Evolutionary conservation across 2,329 filamentous ascomycete genomes (phyloP).

Genomic region (Xylariaceae sp.): DNA sequence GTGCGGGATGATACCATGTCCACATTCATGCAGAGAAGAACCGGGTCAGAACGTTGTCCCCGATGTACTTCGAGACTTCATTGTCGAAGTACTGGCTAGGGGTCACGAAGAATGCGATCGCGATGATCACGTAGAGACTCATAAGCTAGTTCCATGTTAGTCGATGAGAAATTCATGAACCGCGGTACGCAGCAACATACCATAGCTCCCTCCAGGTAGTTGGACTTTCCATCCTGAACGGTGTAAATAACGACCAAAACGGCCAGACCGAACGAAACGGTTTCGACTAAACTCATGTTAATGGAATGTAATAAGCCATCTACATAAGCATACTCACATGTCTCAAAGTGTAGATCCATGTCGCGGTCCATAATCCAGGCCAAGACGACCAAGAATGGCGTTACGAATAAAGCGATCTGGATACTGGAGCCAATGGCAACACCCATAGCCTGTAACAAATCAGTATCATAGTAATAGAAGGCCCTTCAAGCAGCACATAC

Average conservation of each 20-base stretch:
- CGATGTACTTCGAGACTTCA: conserved; percentile 14
- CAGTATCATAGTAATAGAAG: background rate
- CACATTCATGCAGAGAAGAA: conserved; percentile 3
- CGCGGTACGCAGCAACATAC: conserved; percentile 33
- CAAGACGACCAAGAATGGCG: conserved; percentile 72
- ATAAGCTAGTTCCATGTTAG: conserved; percentile 35
- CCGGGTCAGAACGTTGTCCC: background rate
- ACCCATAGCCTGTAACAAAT: conserved; percentile 55
- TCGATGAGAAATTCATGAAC: background rate
- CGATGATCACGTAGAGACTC: conserved; percentile 55
- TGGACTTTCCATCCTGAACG: conserved; percentile 76
- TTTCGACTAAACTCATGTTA: conserved; percentile 51
- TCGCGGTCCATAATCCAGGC: conserved; percentile 68
- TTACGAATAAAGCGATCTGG: conserved; percentile 77
- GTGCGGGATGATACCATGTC: background rate
- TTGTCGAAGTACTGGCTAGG: conserved; percentile 45
- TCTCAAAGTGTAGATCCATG: conserved; percentile 78
- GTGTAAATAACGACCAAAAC: conserved; percentile 71
- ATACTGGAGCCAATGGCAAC: conserved; percentile 78
- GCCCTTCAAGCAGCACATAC: conserved; percentile 19
- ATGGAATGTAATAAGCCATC: background rate
- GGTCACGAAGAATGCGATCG: conserved; percentile 54
- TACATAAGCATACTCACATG: conserved; percentile 37
- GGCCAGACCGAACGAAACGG: conserved; percentile 69
- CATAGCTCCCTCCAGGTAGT: conserved; percentile 79